phyloP scores from a whole-genome alignment of 176 grass and related monocot species.

The Microstegium vimineum region DNA sequence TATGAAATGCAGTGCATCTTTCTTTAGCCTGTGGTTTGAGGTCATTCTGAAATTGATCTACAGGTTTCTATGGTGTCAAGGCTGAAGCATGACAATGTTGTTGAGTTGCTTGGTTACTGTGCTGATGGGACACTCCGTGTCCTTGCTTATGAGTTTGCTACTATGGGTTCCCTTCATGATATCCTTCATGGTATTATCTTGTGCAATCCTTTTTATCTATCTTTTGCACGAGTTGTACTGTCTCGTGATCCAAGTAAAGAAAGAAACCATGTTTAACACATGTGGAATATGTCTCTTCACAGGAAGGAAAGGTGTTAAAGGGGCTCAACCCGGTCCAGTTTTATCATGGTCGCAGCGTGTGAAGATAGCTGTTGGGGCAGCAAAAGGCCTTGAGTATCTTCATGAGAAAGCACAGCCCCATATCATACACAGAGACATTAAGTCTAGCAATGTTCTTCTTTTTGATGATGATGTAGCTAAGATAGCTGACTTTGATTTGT shows the following conservation, averaged over 20 bases:
- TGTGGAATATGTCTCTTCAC: constrained; percentile 10
- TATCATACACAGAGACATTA: constrained; percentile 79
- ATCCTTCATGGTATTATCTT: constrained; percentile 72
- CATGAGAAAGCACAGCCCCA: constrained; percentile 83
- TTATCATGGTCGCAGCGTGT: constrained; percentile 70
- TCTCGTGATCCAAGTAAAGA: not conserved
- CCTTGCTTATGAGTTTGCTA: constrained; percentile 76
- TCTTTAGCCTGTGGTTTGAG: not conserved
- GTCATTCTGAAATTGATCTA: constrained; percentile 16
- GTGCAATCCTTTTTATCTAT: not conserved
- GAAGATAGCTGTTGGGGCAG: constrained; percentile 80
- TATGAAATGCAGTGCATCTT: not conserved
- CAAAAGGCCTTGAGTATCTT: constrained; percentile 79
- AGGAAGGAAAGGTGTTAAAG: constrained; percentile 86
- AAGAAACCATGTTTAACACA: not conserved
- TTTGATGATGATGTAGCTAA: constrained; percentile 81
- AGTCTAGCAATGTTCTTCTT: constrained; percentile 83
- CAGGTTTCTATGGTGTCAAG: constrained; percentile 75
- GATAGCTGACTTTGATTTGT: constrained; percentile 78
- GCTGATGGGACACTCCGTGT: constrained; percentile 57
- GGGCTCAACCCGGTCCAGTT: constrained; percentile 75
- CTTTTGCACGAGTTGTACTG: not conserved
- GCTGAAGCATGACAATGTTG: constrained; percentile 80
- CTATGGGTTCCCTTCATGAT: constrained; percentile 84
- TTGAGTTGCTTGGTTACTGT: constrained; percentile 81